These are phyloP conservation scores for Stachybotrys echinatus DNA, from an alignment of 2,329 filamentous ascomycete species.

Conservation along the genomic window DNA sequence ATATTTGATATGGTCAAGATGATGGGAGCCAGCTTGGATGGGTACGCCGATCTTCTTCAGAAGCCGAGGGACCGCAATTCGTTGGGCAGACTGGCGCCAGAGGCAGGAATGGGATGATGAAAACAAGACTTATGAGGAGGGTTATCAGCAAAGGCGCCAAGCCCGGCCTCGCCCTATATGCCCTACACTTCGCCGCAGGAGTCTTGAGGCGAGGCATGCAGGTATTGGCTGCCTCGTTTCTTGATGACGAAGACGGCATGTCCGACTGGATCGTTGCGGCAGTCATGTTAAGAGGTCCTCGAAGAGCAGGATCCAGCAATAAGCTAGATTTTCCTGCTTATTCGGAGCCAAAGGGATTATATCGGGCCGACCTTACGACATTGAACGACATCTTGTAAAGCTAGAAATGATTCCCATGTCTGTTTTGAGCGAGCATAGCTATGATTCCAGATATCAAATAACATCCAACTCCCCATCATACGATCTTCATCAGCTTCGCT, in stretches of 20 bases:
- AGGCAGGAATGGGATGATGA: conserved; percentile 14
- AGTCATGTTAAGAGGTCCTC: neutral
- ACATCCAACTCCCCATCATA: neutral
- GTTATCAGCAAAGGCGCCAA: neutral
- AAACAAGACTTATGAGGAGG: neutral
- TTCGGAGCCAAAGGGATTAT: too few species aligned
- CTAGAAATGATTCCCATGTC: neutral
- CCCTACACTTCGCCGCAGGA: neutral
- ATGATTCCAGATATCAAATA: neutral
- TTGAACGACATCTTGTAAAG: neutral
- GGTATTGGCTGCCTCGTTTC: too few species aligned
- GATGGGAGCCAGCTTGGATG: conserved; percentile 52
- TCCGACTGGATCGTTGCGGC: neutral
- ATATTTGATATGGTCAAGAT: conserved; percentile 56
- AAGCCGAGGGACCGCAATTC: conserved; percentile 44
- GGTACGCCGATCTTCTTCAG: conserved; percentile 51
- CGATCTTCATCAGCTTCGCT: neutral
- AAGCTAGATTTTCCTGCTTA: neutral
- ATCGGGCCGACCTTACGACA: too few species aligned
- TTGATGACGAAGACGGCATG: too few species aligned
- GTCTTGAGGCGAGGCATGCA: too few species aligned
- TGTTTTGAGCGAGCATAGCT: neutral
- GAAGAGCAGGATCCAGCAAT: neutral
- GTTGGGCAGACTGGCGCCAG: conserved; percentile 13
- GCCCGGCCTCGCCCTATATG: neutral